phyloP scores from a whole-genome alignment of 768 basidiomycete species.

The Suillus americanus region DNA sequence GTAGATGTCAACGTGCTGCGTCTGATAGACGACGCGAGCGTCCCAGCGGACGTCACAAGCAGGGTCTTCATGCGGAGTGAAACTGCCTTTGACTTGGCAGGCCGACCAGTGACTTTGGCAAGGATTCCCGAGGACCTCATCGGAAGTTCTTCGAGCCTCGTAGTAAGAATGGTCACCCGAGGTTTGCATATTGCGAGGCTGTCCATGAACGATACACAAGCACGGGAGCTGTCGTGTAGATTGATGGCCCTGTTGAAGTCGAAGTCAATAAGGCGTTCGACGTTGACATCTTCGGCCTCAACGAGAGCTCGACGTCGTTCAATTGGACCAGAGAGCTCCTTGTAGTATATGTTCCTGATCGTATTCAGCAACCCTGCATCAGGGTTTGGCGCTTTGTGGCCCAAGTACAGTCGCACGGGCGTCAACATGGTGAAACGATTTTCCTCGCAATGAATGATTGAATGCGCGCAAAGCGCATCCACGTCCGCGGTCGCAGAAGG shows the following conservation, averaged over 20 bases:
- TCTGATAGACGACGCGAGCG: neutral
- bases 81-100: neutral
- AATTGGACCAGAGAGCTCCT: neutral
- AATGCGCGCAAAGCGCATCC: neutral
- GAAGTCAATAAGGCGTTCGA: constrained; percentile 2
- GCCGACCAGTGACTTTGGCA: neutral
- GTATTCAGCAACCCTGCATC: neutral
- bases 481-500: neutral
- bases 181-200: neutral
- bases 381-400: neutral
- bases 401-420: constrained; percentile 1
- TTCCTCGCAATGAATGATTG: neutral
- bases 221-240: neutral
- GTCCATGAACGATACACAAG: neutral
- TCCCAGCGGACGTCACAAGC: neutral
- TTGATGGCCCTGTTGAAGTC: neutral
- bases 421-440: neutral
- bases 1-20: neutral
- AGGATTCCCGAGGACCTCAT: neutral
- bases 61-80: neutral
- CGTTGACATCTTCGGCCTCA: neutral
- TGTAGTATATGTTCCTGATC: neutral
- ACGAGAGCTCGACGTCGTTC: neutral
- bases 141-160: neutral
- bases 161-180: neutral